Conservation (phyloP, 495 filamentous ascomycete genomes). For the Thermothielavioides terrestris region DNA sequence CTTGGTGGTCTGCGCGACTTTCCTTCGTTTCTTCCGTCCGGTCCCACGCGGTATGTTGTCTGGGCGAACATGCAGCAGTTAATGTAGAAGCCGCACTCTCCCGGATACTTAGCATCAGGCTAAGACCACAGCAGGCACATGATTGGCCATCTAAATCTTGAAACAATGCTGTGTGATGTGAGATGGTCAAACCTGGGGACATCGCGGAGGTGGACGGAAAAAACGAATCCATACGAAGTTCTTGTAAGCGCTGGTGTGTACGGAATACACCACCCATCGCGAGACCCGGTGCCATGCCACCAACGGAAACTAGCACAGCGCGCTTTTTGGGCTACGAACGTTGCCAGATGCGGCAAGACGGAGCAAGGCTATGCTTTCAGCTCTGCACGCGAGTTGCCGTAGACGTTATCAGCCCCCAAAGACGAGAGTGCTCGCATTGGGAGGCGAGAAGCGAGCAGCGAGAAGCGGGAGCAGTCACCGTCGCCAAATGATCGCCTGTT, state of each 20-base stretch:
- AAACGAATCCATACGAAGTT: not conserved
- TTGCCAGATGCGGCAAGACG: not conserved
- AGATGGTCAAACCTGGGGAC: not conserved
- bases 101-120: not conserved
- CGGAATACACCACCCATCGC: not conserved
- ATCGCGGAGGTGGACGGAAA: not conserved
- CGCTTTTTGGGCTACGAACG: not conserved
- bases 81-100: conserved; percentile 1
- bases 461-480: too few relatives aligned
- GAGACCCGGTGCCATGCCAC: too few relatives aligned
- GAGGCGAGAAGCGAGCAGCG: not conserved
- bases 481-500: not conserved
- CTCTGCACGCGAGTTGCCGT: too few relatives aligned
- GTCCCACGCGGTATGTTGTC: not conserved
- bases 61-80: not conserved
- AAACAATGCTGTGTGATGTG: conserved; percentile 3
- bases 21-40: not conserved
- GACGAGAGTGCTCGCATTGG: not conserved
- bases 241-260: not conserved
- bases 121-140: not conserved
- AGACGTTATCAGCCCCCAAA: not conserved
- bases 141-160: not conserved
- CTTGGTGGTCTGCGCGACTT: not conserved
- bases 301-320: too few relatives aligned
- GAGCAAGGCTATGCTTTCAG: not conserved